These are phyloP conservation scores for Kodamaea sp. DNA, from an alignment of 1,139 yeast species.

Conservation along the genomic window DNA sequence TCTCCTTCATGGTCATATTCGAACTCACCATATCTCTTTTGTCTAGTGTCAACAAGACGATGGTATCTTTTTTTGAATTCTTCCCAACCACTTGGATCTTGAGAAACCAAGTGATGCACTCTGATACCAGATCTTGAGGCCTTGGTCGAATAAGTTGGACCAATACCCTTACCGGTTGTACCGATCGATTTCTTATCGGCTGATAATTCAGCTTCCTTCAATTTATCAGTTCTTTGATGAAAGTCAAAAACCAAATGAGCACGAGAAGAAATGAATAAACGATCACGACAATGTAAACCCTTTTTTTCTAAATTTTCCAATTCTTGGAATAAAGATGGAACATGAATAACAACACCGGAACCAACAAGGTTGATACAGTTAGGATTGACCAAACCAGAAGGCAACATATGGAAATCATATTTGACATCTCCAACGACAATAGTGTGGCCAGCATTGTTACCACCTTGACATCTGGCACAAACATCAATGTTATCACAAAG, in stretches of 20 bases:
- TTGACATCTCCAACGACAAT: constrained; percentile 85
- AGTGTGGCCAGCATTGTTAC: constrained; percentile 98
- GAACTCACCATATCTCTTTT: constrained; percentile 87
- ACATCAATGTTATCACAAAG: constrained; percentile 92
- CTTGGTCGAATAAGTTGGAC: constrained; percentile 96
- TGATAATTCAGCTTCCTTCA: constrained; percentile 89
- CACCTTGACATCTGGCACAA: constrained; percentile 98
- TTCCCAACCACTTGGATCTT: constrained; percentile 89
- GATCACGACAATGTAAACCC: constrained; percentile 73
- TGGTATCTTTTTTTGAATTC: constrained; percentile 79
- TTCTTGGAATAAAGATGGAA: constrained; percentile 90
- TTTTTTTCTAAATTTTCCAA: constrained; percentile 75
- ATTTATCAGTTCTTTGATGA: constrained; percentile 94
- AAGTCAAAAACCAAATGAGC: constrained; percentile 96
- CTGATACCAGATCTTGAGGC: constrained; percentile 96
- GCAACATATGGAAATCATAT: constrained; percentile 98
- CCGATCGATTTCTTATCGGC: constrained; percentile 87
- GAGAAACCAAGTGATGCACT: constrained; percentile 90
- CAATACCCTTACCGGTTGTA: constrained; percentile 98
- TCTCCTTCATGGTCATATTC: constrained; percentile 84
- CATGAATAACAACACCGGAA: constrained; percentile 93
- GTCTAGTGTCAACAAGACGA: constrained; percentile 75
- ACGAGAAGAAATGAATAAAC: constrained; percentile 86
- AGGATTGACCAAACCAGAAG: constrained; percentile 93
- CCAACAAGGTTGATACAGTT: constrained; percentile 88